Percentiles rank a stretch among this genome's conserved stretches.
phyloP scores from a whole-genome alignment of 2,329 filamentous ascomycete species.

The Aspergillus texensis region DNA sequence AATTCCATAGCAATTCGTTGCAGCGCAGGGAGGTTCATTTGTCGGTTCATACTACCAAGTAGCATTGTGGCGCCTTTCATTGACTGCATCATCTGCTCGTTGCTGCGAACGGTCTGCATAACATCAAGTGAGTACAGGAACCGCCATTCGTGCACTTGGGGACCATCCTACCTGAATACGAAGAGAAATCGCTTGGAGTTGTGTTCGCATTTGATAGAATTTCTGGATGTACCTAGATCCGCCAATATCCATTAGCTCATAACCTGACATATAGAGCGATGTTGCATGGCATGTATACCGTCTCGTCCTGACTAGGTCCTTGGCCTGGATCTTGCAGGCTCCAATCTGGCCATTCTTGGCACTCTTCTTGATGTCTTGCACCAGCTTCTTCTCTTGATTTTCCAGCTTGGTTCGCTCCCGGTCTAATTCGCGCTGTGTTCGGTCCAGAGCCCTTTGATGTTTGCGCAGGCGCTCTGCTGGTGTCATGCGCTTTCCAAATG shows the following conservation, averaged over 20 bases:
- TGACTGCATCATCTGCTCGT: constrained; percentile 99
- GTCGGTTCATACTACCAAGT: constrained; percentile 93
- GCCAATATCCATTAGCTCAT: constrained; percentile 4
- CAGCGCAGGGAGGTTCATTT: constrained; percentile 94
- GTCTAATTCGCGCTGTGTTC: constrained; percentile 94
- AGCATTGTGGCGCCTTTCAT: constrained; percentile 98
- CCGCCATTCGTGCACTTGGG: neutral
- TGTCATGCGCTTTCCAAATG: constrained; percentile 98
- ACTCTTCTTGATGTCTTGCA: constrained; percentile 95
- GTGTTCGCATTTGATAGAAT: constrained; percentile 97
- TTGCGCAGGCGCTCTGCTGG: constrained; percentile 67
- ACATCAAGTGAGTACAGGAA: neutral
- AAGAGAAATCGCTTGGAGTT: constrained; percentile 92
- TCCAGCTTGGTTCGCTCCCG: constrained; percentile 94
- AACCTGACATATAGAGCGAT: neutral
- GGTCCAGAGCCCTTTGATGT: constrained; percentile 95
- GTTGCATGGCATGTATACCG: constrained; percentile 52
- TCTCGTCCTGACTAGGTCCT: constrained; percentile 90
- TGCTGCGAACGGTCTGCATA: constrained; percentile 85
- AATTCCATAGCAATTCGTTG: constrained; percentile 99
- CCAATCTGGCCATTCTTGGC: constrained; percentile 98
- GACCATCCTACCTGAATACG: constrained; percentile 76
- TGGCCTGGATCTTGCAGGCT: constrained; percentile 97
- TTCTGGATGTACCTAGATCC: constrained; percentile 82
- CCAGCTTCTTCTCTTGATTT: constrained; percentile 97